phyloP scores from a whole-genome alignment of 2,329 filamentous ascomycete genomes.

The Pseudocercospora cruenta region DNA sequence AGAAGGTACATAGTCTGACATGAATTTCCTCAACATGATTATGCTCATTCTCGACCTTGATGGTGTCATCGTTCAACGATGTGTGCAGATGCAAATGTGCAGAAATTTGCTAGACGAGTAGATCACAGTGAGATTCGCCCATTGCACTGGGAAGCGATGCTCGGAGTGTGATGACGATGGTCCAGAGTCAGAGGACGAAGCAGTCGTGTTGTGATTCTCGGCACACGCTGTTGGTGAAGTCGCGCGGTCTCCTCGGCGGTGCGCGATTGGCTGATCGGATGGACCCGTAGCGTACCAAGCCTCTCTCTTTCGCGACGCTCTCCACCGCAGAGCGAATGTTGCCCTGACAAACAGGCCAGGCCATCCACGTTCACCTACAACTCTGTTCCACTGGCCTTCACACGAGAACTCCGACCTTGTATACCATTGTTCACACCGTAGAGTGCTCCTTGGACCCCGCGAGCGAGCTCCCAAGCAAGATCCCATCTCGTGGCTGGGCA shows the following conservation, averaged over 20 bases:
- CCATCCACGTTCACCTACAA: not conserved
- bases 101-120: not conserved
- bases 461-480: not conserved
- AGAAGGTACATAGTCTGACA: constrained; percentile 25
- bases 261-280: not conserved
- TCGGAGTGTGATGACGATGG: not conserved
- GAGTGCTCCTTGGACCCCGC: not conserved
- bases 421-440: not conserved
- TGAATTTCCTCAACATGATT: constrained; percentile 12
- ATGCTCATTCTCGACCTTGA: not conserved
- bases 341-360: constrained; percentile 2
- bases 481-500: not conserved
- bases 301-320: not conserved
- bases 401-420: not conserved
- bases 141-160: not conserved
- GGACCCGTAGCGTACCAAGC: not conserved
- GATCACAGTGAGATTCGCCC: not conserved
- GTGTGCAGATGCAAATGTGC: not conserved
- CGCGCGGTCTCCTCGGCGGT: not conserved
- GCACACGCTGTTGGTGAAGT: not conserved
- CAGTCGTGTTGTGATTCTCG: constrained; percentile 1
- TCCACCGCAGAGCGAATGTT: not conserved
- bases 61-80: not conserved
- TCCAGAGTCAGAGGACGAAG: not conserved
- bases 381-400: not conserved